Base-by-base conservation (phyloP, 2,329 filamentous ascomycete species). In the Gremmenia infestans region DNA sequence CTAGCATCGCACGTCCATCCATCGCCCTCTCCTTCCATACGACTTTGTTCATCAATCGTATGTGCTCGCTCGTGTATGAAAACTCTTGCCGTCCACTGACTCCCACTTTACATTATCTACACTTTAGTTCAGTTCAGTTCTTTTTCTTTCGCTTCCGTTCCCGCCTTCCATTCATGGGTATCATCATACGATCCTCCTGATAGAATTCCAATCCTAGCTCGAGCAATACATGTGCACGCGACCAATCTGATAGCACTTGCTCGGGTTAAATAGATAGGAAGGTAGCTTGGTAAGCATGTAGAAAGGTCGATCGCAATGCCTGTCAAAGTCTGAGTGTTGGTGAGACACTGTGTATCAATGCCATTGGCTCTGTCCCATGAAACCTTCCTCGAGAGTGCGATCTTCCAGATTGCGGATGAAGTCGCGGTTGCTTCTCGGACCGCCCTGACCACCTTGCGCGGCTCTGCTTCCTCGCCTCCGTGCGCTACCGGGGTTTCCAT, bases 391-490 rank as follows among this genome's bases (percentile, higher is more conserved):
- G 54, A 97, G 76, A 2, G 92, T 97, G 37, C 94, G 83, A 73
- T 97, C 94, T 73, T 99, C 94, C 60, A 99, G 77, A 60, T 89
- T 97, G 54, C 94, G 85, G 66, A 99, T 96, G 70, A 99, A 97
- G 70, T 97, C 93, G 43, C 91, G 81, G 67, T 92, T 87, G 60
- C 74, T 80, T 55, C 78, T 73, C 47, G 74, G 70, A 54, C 76
- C 77, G 73, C 78, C 70, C 79, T 80, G 46, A 64, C 76, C 77
- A 45, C 80, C 75, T 68, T 82, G 80, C 63, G 85, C 82, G 47
- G 82, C 81, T 54, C 91, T 81, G 69, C 90, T 93, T 46, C 89
- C 88, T 70, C 92, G 82, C 67, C 91, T 82, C 43, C 88, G 83
- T 32, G 87, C 80, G 72, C 75, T 81, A 71, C 54, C 75, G 71